These are phyloP conservation scores for Oxyria digyna DNA, from an alignment of 148 eudicot species.

Conservation along the genomic window DNA sequence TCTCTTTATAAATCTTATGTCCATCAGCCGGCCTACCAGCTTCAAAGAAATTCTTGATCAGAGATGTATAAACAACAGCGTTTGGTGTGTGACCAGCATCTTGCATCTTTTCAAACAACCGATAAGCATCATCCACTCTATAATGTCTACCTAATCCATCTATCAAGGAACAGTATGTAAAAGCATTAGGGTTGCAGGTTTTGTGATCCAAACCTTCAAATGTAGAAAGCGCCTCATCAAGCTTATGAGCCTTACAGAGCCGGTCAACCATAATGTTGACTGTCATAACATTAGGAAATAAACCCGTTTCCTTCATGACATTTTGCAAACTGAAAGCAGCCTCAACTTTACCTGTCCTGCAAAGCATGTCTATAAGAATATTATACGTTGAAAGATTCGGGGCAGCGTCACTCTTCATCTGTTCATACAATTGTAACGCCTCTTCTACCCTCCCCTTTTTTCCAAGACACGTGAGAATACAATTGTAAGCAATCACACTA, in stretches of 20 bases:
- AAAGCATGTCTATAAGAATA: conserved; percentile 73
- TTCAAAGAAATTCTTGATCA: conserved; percentile 64
- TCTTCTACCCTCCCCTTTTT: conserved; percentile 61
- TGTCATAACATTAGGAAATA: conserved; percentile 56
- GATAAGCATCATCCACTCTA: conserved; percentile 83
- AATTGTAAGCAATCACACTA: conserved; percentile 80
- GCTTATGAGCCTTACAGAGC: conserved; percentile 52
- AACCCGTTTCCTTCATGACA: conserved; percentile 61
- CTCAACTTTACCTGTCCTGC: conserved; percentile 49
- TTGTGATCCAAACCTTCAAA: conserved; percentile 65
- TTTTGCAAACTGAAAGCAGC: conserved; percentile 56
- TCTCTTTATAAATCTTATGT: conserved; percentile 88
- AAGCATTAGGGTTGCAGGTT: conserved; percentile 59
- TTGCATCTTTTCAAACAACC: conserved; percentile 68
- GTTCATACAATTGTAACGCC: conserved; percentile 49
- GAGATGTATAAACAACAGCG: conserved; percentile 77
- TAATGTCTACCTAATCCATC: conserved; percentile 80
- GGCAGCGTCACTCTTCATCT: conserved; percentile 73
- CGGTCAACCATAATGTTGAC: conserved; percentile 90
- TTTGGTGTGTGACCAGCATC: conserved; percentile 54
- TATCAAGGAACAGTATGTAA: conserved; percentile 71
- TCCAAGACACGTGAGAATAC: conserved; percentile 77
- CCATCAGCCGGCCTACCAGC: conserved; percentile 64
- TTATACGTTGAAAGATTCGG: conserved; percentile 70
- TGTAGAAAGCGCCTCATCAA: conserved; percentile 68